These are phyloP conservation scores for Yamadazyma oceani DNA, from an alignment of 1,139 yeast species.

Conservation along the genomic window DNA sequence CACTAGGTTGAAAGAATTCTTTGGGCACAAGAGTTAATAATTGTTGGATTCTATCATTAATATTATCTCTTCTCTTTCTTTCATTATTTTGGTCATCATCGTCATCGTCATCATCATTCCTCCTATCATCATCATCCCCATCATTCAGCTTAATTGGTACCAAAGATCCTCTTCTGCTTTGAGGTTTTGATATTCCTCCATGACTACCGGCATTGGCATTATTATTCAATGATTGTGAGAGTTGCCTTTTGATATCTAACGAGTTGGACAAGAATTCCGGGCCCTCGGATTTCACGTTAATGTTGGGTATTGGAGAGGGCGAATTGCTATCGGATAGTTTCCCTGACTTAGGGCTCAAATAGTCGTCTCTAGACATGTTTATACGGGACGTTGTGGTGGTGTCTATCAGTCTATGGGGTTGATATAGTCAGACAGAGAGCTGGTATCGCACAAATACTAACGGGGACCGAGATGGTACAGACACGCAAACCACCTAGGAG, in stretches of 20 bases:
- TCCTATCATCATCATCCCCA: conserved; percentile 30
- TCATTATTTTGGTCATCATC: conserved; percentile 46
- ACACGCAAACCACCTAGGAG: too few species aligned
- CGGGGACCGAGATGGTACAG: too few species aligned
- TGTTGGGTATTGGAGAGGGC: conserved; percentile 24
- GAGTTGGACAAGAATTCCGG: conserved; percentile 32
- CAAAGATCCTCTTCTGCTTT: conserved; percentile 39
- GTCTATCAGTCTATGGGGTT: too few species aligned
- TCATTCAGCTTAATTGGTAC: conserved; percentile 29
- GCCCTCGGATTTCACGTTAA: conserved; percentile 30
- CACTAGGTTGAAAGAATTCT: conserved; percentile 43
- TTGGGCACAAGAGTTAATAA: conserved; percentile 68
- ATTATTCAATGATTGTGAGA: conserved; percentile 38
- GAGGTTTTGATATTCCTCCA: conserved; percentile 45
- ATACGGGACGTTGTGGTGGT: too few species aligned
- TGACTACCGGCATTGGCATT: conserved; percentile 20
- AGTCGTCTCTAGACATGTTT: conserved; percentile 10
- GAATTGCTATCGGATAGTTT: conserved; percentile 4
- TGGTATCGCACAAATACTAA: too few species aligned
- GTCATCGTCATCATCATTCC: conserved; percentile 21
- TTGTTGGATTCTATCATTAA: conserved; percentile 87
- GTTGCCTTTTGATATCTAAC: conserved; percentile 16
- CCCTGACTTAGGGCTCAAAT: conserved; percentile 7
- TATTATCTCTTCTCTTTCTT: conserved; percentile 80
- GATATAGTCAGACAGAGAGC: too few species aligned